Base-by-base conservation (phyloP, 2,329 filamentous ascomycete species). In the Clarireedia homoeocarpa region DNA sequence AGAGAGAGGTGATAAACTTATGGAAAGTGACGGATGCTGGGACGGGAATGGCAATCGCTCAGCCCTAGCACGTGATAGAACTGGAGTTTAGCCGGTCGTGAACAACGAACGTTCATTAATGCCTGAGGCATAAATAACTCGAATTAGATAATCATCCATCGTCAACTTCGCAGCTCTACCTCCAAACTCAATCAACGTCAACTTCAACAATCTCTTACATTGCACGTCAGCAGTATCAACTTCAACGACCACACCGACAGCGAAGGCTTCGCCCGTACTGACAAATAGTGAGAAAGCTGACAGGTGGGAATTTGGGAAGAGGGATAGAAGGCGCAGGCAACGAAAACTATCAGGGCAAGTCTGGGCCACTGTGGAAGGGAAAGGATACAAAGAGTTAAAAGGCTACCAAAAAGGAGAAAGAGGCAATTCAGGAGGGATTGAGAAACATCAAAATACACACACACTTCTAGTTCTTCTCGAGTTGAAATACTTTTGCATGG, bases 401-500 rank as follows among this genome's bases (percentile, higher is more conserved):
- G 62, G 59, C 50, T 55, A 50, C 50, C 51, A 50, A 47, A 27
- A 24, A 46, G 61, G 59, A 51, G 51, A 58, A 47, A 27, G 15
- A 48, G 62, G 59, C 56, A 58, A 50, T 61, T 59, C 44, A 47
- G 57, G 62, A 62, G 58, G 60, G 59, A 63, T 65, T 65, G 60
- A 59, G 62, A 66, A 57, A 64, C 63, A 65, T 68, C 65, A 67
- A 68, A 55, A 68, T 69, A 70, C 66, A 70, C 64, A 66, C 58
- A 70, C 65, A 66, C 58, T 67, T 66, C 68, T 69, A 68, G 65
- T 66, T 68, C 63, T 66, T 60, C 60, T 62, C 62, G 60, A 66
- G 65, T 65, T 67, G 64, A 69, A 34, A 69, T 65, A 65, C 62
- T 58, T 63, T 66, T 69, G 64, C 64, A 66, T 69, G 67, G 67